Evolutionary conservation across 257 asterid genomes (phyloP).

Genomic region (Solanum habrochaites): DNA sequence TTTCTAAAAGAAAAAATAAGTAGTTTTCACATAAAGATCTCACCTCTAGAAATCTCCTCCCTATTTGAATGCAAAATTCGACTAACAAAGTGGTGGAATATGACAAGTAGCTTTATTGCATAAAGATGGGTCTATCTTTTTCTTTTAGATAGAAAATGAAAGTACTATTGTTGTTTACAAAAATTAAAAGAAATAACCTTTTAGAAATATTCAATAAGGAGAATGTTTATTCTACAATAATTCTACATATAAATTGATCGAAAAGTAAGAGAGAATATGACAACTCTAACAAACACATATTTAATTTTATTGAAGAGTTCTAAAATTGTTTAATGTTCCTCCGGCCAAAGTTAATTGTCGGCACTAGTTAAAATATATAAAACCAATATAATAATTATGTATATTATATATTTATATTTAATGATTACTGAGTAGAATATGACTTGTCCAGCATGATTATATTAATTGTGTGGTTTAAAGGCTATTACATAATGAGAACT

Average conservation of each 20-base stretch:
- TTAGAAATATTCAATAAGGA: neutral
- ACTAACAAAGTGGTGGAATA: rapidly evolving
- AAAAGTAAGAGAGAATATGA: neutral
- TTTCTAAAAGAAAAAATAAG: too few relatives aligned
- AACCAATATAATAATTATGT: neutral
- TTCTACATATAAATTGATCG: too few relatives aligned
- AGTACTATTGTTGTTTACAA: neutral
- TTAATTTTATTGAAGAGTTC: neutral
- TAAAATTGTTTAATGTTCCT: neutral
- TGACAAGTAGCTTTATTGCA: too few relatives aligned
- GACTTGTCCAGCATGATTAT: too few relatives aligned
- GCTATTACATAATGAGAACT: too few relatives aligned
- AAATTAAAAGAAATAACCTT: neutral
- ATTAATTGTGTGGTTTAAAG: too few relatives aligned
- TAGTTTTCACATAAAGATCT: too few relatives aligned
- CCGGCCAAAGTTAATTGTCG: neutral
- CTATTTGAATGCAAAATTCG: too few relatives aligned
- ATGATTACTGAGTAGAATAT: too few relatives aligned
- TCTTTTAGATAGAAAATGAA: neutral
- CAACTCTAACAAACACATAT: neutral
- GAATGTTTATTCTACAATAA: neutral
- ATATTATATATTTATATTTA: too few relatives aligned
- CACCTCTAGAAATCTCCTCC: too few relatives aligned
- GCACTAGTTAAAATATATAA: neutral
- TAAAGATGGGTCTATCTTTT: too few relatives aligned